A percentile compares a stretch with the other conserved stretches of the same genome.
These are phyloP conservation scores for Lipomyces spencermartinsiae DNA, from an alignment of 805 yeast species.

Conservation along the genomic window DNA sequence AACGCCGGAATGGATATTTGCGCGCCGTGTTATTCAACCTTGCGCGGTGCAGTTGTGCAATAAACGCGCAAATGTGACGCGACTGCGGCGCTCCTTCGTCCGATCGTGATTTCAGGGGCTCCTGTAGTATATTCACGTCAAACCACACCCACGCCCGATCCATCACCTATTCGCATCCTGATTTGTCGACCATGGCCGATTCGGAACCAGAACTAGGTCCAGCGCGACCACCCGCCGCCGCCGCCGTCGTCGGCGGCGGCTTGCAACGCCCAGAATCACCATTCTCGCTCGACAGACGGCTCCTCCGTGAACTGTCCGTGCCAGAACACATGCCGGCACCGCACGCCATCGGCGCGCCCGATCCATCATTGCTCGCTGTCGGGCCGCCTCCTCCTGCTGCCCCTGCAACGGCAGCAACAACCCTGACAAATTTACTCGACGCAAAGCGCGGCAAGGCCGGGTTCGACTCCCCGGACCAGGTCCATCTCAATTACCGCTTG, in stretches of 20 bases:
- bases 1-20: too few species aligned
- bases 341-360: constrained; percentile 1
- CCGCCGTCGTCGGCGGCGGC: too few species aligned
- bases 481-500: constrained; percentile 3
- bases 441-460: constrained; percentile 5
- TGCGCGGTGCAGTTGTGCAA: not conserved
- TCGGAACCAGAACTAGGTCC: not conserved
- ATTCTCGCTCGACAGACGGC: not conserved
- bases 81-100: not conserved
- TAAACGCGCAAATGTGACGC: not conserved
- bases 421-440: not conserved
- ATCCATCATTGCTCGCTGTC: not conserved
- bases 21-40: too few species aligned
- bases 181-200: constrained; percentile 1
- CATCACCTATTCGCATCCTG: not conserved
- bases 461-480: not conserved
- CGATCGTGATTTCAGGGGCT: not conserved
- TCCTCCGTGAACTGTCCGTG: constrained; percentile 10
- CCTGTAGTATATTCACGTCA: too few species aligned
- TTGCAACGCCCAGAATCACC: not conserved
- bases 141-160: not conserved
- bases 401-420: not conserved
- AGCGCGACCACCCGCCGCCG: too few species aligned
- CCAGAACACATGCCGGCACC: constrained; percentile 5
- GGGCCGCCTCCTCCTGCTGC: not conserved